Conservation (phyloP, 2,329 filamentous ascomycete genomes). For the Fusarium duplospermum region DNA sequence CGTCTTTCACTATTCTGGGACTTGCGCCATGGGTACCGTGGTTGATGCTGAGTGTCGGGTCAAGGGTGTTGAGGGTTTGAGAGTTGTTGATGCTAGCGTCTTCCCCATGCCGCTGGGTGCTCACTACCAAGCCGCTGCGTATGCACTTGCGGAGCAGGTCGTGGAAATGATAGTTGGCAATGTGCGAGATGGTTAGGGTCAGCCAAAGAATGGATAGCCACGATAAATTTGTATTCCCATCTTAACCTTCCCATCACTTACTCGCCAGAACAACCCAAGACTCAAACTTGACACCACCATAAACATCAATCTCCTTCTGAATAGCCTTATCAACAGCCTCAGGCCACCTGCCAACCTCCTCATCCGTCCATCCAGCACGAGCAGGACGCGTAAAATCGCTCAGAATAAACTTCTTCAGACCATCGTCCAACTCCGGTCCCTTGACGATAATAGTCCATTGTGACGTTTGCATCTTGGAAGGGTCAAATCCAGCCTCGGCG, state of each 20-base stretch:
- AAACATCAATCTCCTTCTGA: conserved; percentile 23
- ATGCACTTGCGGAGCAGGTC: neutral
- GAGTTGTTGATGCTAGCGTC: neutral
- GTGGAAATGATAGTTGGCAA: neutral
- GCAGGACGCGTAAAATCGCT: conserved; percentile 35
- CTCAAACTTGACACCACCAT: conserved; percentile 40
- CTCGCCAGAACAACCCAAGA: conserved; percentile 40
- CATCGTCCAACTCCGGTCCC: conserved; percentile 26
- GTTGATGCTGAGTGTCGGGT: neutral
- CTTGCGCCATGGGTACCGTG: neutral
- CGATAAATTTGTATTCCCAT: neutral
- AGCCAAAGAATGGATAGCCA: neutral
- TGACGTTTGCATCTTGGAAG: conserved; percentile 15
- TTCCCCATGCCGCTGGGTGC: neutral
- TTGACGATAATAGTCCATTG: conserved; percentile 21
- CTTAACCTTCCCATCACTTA: conserved; percentile 20
- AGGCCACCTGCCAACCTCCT: conserved; percentile 40
- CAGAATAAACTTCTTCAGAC: conserved; percentile 39
- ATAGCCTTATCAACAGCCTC: conserved; percentile 35
- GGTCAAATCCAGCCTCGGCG: conserved; percentile 40
- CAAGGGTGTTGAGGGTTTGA: neutral
- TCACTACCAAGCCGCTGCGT: neutral
- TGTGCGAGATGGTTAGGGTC: neutral
- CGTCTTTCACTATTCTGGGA: neutral
- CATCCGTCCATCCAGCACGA: conserved; percentile 33